Base-by-base conservation (phyloP, 2,329 filamentous ascomycete genomes). In the Volutella citrinella region DNA sequence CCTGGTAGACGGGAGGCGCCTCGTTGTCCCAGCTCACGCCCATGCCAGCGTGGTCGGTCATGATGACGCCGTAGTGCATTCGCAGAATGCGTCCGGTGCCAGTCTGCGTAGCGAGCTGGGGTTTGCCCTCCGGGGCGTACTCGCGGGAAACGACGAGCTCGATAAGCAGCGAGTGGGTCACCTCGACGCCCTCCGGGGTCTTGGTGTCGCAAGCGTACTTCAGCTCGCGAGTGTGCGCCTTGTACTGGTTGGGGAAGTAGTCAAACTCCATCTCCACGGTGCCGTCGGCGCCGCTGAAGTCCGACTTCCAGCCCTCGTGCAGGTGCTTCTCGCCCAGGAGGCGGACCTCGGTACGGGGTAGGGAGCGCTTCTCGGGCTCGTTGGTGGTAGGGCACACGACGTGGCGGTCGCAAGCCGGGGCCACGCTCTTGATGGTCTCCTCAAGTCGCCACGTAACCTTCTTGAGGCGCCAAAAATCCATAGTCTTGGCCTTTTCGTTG, bases 11-110 rank as follows among this genome's bases (percentile, higher is more conserved):
- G 1, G 91, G 91, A 10, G 91, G 91, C 55, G 87, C 82, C 68
- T 98, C 91, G 64, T 96, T 91, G 51, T 97, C 91, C 91, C 93
- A 98, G 49, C 85, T 87, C 52, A 98, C 90, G 31, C 91, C 90
- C 57, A 95, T 76, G 13, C 91, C 91, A 14, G 78, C 78, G 40
- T 87, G 78, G 65, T 95, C 85, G 5, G 90, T 96, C 35, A 97
- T 74, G 37, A 80, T 70, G 33, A 93, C 73, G 51, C 78, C 80
- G 68, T 96, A 97, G 59, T 95, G 87, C 76, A 95, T 96, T 46
- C 91, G 78, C 41, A 98, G 71, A 32, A 97, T 91, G 45, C 91
- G 80, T 1, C 91, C 93, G 4, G 89, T 85, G 41, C 91, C 91
- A 0, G 91, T 96, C 30, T 90, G 88, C 1, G 87, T 90, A 29